These are phyloP conservation scores for Vaccinium vitisidaea DNA, from an alignment of 148 eudicot species.

Conservation along the genomic window DNA sequence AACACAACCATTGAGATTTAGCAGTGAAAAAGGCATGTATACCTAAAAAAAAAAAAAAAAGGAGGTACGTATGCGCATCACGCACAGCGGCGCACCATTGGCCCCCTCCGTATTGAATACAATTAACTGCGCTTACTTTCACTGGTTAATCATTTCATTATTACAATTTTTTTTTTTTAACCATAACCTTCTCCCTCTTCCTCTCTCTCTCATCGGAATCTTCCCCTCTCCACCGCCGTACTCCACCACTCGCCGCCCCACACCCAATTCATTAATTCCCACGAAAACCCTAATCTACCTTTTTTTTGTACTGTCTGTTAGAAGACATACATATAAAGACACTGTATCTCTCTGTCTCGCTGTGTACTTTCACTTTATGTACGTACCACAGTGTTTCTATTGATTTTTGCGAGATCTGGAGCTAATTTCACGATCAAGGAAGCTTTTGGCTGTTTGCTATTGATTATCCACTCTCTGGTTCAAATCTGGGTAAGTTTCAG, in stretches of 20 bases:
- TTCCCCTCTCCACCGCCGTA: conserved; percentile 11
- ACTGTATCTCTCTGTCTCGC: conserved; percentile 9
- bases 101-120: conserved; percentile 16
- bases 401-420: conserved; percentile 43
- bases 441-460: conserved; percentile 36
- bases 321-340: neutral
- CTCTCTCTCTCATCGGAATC: conserved; percentile 20
- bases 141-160: conserved; percentile 21
- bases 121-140: conserved; percentile 25
- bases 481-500: conserved; percentile 54
- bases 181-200: neutral
- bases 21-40: neutral
- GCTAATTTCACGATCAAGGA: conserved; percentile 22
- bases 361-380: conserved; percentile 22
- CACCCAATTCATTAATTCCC: neutral
- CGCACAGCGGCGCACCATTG: conserved; percentile 28
- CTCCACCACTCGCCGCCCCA: neutral
- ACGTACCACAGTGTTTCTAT: conserved; percentile 25
- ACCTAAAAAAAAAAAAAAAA: neutral
- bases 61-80: conserved; percentile 17
- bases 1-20: neutral
- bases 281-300: conserved; percentile 3
- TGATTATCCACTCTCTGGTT: conserved; percentile 23
- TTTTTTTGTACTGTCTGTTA: neutral
- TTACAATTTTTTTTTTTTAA: conserved; percentile 13